Conservation (phyloP, 441 rosid genomes). For the Erodium trifolium region DNA sequence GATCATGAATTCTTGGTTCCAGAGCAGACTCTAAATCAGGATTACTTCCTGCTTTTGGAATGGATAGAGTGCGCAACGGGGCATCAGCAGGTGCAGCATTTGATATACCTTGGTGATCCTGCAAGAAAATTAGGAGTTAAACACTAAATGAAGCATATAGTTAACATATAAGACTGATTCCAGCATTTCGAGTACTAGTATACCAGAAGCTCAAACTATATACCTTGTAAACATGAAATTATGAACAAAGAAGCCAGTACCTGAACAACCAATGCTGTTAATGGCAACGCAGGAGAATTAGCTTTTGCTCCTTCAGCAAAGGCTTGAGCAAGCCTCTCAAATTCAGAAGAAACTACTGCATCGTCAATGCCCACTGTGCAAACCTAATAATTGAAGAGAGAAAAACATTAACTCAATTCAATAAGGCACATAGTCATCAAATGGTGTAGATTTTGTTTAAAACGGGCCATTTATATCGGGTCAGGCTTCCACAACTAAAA, state of each 20-base stretch:
- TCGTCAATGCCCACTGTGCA: constrained; percentile 42
- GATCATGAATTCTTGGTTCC: constrained; percentile 81
- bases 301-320: constrained; percentile 59
- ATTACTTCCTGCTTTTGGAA: constrained; percentile 35
- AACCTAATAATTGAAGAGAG: constrained; percentile 37
- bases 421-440: background rate
- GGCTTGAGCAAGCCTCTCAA: constrained; percentile 56
- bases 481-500: no score
- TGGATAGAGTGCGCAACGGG: constrained; percentile 45
- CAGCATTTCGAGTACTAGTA: background rate
- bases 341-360: constrained; percentile 45
- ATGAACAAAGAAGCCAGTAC: constrained; percentile 27
- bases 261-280: constrained; percentile 84
- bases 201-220: background rate
- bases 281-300: constrained; percentile 59
- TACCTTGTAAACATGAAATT: background rate
- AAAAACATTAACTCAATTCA: constrained; percentile 10
- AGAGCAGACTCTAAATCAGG: constrained; percentile 24
- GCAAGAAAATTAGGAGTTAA: constrained; percentile 15
- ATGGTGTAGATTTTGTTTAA: no score
- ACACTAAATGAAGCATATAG: constrained; percentile 7
- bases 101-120: constrained; percentile 96
- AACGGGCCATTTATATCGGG: no score
- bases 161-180: background rate
- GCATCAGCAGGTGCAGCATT: constrained; percentile 84